Conservation (phyloP, 2,329 filamentous ascomycete genomes). For the Penicillium brevicompactum region DNA sequence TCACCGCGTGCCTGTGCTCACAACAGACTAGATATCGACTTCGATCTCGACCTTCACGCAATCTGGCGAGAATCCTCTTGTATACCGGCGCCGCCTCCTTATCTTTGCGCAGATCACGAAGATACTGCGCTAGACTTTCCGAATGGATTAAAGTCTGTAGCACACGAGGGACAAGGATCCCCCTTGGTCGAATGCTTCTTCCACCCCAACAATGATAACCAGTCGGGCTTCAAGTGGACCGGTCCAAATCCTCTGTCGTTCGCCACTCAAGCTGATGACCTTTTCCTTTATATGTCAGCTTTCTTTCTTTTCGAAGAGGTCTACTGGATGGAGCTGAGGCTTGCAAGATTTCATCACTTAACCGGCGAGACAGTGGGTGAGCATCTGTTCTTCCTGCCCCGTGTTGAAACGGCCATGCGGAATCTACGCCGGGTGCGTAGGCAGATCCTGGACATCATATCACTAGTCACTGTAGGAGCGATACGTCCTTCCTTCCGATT, state of each 20-base stretch:
- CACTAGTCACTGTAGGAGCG: too few relatives aligned
- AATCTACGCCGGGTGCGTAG: too few relatives aligned
- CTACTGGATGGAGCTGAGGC: background rate
- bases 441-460: too few relatives aligned
- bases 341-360: background rate
- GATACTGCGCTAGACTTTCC: background rate
- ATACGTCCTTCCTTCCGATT: too few relatives aligned
- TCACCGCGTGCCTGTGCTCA: background rate
- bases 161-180: background rate
- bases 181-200: background rate
- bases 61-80: slow-evolving; percentile 3
- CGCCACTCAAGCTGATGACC: background rate
- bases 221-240: background rate
- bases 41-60: background rate
- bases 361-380: background rate
- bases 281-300: background rate
- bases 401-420: background rate
- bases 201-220: background rate
- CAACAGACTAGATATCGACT: background rate
- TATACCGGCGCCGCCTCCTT: background rate
- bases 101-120: background rate
- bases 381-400: background rate
- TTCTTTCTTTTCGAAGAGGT: background rate
- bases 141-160: background rate
- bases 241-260: background rate